Conservation (phyloP, 2,329 filamentous ascomycete species). For the Pyrenochaeta sp. region DNA sequence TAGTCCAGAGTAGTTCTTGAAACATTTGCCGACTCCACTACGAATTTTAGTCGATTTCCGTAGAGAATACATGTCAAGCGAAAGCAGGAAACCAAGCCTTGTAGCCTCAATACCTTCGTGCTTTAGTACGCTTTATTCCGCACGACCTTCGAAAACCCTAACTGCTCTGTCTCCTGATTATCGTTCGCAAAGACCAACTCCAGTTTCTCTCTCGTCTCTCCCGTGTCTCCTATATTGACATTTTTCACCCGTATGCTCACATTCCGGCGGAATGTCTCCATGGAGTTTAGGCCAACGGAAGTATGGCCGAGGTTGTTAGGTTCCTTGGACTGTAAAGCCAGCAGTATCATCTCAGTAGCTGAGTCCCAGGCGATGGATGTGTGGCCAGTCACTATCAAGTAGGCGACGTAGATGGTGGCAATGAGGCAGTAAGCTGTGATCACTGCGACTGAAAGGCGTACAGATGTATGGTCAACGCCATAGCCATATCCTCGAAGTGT, state of each 20-base stretch:
- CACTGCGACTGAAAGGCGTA: slow-evolving; percentile 10
- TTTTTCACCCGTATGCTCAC: slow-evolving; percentile 20
- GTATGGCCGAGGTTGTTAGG: slow-evolving; percentile 10
- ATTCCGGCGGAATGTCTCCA: slow-evolving; percentile 14
- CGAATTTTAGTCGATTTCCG: too few species aligned
- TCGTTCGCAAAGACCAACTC: slow-evolving; percentile 21
- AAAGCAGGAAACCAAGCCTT: too few species aligned
- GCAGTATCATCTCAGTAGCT: slow-evolving; percentile 14
- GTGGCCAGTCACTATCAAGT: slow-evolving; percentile 14
- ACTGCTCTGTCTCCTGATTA: neutral
- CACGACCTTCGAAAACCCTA: neutral
- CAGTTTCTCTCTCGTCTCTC: slow-evolving; percentile 9
- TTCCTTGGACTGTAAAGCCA: slow-evolving; percentile 22
- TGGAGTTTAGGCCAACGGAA: slow-evolving; percentile 13
- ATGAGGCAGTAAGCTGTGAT: slow-evolving; percentile 12
- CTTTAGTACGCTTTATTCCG: slow-evolving; percentile 4
- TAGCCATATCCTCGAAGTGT: slow-evolving; percentile 12
- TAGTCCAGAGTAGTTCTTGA: too few species aligned
- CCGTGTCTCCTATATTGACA: too few species aligned
- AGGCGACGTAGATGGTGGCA: slow-evolving; percentile 11
- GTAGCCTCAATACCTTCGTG: too few species aligned
- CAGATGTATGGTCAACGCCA: neutral
- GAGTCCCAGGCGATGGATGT: slow-evolving; percentile 23
- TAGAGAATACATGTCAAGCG: too few species aligned
- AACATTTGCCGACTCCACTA: too few species aligned